Evolutionary conservation across 495 filamentous ascomycete species (phyloP), one percentile per base, ranked within the genome.

Genomic region (Halenospora varia): DNA sequence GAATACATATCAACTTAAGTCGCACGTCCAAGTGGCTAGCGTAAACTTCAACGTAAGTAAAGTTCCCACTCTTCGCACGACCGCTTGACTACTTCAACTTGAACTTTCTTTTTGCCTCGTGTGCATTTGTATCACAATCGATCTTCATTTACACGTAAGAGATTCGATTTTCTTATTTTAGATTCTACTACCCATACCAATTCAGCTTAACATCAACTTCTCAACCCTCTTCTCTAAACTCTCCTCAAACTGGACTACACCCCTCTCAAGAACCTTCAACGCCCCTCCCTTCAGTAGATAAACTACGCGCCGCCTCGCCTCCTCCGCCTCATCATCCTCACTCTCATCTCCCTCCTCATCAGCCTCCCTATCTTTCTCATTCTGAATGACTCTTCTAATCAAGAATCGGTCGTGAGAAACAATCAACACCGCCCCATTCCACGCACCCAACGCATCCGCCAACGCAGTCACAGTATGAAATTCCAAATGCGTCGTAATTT

Each of bases 401-500:
- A 92, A 81, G 73, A 85, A 95, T 9, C 89, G 77, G 64, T 95
- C 89, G 65, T 95, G 89, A 10, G 82, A 86, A 1, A 93, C 83
- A 2, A 91, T 51, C 58, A 92, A 62, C 2, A 92, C 77, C 0
- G 88, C 88, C 0, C 89, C 89, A 25, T 81, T 77, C 74, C 85
- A 93, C 0, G 65, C 73, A 4, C 78, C 72, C 59, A 95, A 70
- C 10, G 84, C 87, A 29, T 78, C 75, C 2, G 82, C 77, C 41
- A 95, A 73, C 3, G 87, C 88, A 6, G 76, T 77, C 25, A 92
- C 87, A 2, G 87, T 89, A 67, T 91, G 77, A 61, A 84, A 86
- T 62, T 95, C 89, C 35, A 95, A 71, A 73, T 93, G 89, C n/a
- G 89, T 95, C 10, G 88, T 93, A 17, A 87, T 84, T 67, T 95